A percentile compares a stretch with the other conserved stretches of the same genome.
Conservation (phyloP, 352 stramenopile species). For the Salisapilia sapeloensis region DNA sequence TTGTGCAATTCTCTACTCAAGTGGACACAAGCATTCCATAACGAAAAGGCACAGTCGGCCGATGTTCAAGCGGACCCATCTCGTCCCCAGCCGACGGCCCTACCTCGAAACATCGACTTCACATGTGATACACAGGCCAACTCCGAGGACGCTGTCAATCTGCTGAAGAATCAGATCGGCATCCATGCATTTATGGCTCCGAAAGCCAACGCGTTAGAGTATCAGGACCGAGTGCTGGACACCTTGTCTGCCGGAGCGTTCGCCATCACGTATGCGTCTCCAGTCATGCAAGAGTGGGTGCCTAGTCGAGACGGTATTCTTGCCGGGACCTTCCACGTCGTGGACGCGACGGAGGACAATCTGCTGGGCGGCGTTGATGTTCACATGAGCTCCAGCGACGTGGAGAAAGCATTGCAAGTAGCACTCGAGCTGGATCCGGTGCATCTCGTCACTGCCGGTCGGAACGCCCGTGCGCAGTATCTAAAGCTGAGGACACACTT, state of each 20-base stretch:
- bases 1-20: constrained; percentile 32
- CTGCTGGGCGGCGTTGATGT: constrained; percentile 23
- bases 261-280: constrained; percentile 45
- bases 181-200: constrained; percentile 52
- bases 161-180: constrained; percentile 42
- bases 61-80: constrained; percentile 6
- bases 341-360: constrained; percentile 1
- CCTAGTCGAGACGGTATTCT: constrained; percentile 30
- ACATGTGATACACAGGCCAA: constrained; percentile 26
- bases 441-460: constrained; percentile 28
- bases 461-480: constrained; percentile 34
- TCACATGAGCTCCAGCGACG: constrained; percentile 27
- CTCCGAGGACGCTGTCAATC: constrained; percentile 15
- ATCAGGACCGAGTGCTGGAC: constrained; percentile 36
- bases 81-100: constrained; percentile 2
- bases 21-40: no score
- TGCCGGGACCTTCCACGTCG: constrained; percentile 30
- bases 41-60: constrained; percentile 5
- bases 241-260: constrained; percentile 31
- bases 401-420: constrained; percentile 26
- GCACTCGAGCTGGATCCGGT: constrained; percentile 30
- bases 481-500: constrained; percentile 46
- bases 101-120: constrained; percentile 32
- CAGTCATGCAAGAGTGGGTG: constrained; percentile 61
- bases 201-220: constrained; percentile 19